Percentiles rank a stretch among this genome's conserved stretches.
These are phyloP conservation scores for Gastrolobium bilobum DNA, from an alignment of 306 rosid genomes.

Conservation along the genomic window DNA sequence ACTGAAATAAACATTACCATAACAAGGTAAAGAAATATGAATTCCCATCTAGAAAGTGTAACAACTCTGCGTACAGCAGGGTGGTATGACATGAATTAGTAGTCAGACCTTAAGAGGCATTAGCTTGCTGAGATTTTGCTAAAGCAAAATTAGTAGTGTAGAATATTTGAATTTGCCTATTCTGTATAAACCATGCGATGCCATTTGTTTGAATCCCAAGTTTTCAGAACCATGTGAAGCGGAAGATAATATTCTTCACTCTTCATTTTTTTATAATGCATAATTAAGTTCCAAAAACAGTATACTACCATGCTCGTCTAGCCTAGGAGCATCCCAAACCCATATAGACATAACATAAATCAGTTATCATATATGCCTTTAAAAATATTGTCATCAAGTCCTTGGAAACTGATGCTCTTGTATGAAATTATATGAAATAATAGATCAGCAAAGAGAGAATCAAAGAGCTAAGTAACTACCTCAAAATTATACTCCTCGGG, in stretches of 20 bases:
- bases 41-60: neutral
- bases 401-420: neutral
- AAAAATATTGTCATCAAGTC: conserved; percentile 25
- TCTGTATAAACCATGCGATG: neutral
- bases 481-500: conserved; percentile 62
- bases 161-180: neutral
- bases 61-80: neutral
- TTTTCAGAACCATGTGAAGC: neutral
- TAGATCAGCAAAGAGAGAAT: conserved; percentile 37
- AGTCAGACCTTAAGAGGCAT: neutral
- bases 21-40: neutral
- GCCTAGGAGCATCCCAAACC: neutral
- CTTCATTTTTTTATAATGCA: neutral
- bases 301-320: conserved; percentile 8
- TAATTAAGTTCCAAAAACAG: no score
- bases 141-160: neutral
- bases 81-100: neutral
- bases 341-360: neutral
- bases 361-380: conserved; percentile 12
- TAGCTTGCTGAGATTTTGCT: conserved; percentile 20
- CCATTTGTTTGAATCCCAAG: neutral
- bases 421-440: neutral
- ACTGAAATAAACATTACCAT: neutral
- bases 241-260: neutral
- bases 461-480: conserved; percentile 55